Evolutionary conservation across 1,139 yeast genomes (phyloP), one percentile per base, ranked within the genome.

Genomic region (Suhomyces chickasaworum): DNA sequence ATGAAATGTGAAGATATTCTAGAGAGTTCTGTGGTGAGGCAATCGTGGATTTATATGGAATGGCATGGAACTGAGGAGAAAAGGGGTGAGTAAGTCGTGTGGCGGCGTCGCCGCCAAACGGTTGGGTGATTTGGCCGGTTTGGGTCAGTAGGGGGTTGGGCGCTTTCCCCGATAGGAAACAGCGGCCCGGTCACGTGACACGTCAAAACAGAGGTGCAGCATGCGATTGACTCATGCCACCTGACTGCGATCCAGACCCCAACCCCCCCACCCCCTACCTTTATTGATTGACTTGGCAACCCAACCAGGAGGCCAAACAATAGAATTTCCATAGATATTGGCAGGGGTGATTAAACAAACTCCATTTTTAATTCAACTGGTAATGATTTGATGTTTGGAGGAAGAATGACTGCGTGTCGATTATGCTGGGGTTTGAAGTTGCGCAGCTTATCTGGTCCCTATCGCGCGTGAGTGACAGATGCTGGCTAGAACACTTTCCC

Each of bases 11-110:
- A 36, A 9, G 22, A 17, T 13, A 2, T 31, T 30, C 41, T 25
- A 20, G 15, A 20, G 36, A 21, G 40, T 16, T 31, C 25, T 31
- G 23, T 17, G 31, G 27, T 12, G 33, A 42, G 42, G 39, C 31
- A 12, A 27, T 17, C 18, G 17, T 12, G 25, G 39, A n/a, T 43
- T 33, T 43, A 43, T 38, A 43, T 43, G 42, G 46, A 41, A 41
- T 9, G 34, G 8, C 21, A 15, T 46, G 37, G 49, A 46, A 46
- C 27, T 23, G 33, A 36, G 35, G 39, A 45, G 48, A 45, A 46
- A 46, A 40, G 46, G 49, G 49, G 45, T 38, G 21, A 27, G 36
- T 9, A 18, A 39, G 46, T 42, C 44, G 46, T 42, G 49, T 25
- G 46, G 41, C 27, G 36, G 27, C 27, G 13, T 17, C n/a, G 31